phyloP scores from a whole-genome alignment of 768 basidiomycete species.

The Phlegmacium glaucopus region DNA sequence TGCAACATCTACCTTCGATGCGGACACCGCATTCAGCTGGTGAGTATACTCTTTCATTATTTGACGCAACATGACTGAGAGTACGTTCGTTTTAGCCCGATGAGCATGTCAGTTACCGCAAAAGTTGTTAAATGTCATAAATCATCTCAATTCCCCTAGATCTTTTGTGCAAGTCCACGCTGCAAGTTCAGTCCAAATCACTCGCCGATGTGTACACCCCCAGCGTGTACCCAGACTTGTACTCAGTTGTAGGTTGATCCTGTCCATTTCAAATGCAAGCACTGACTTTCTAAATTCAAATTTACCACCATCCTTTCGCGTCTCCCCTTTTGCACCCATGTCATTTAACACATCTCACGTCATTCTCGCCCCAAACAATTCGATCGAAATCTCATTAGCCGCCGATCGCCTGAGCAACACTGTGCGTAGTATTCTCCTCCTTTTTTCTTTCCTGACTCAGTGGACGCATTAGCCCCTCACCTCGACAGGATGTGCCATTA shows the following conservation, averaged over 20 bases:
- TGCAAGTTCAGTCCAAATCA: conserved; percentile 59
- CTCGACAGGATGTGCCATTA: neutral
- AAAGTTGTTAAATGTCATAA: conserved; percentile 15
- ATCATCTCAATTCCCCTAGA: conserved; percentile 26
- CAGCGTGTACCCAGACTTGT: conserved; percentile 37
- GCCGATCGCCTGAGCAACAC: conserved; percentile 21
- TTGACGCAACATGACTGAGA: neutral
- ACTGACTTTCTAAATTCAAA: neutral
- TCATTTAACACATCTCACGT: too few relatives aligned
- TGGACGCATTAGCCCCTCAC: neutral
- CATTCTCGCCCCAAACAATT: neutral
- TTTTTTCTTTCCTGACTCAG: too few relatives aligned
- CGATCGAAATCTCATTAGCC: conserved; percentile 10
- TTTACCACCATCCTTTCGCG: too few relatives aligned
- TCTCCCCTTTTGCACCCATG: neutral
- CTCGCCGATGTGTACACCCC: conserved; percentile 37
- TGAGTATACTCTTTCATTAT: conserved; percentile 21
- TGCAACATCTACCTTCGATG: conserved; percentile 45
- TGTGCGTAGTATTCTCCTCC: conserved; percentile 17
- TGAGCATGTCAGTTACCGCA: conserved; percentile 19
- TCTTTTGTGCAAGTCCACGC: conserved; percentile 38
- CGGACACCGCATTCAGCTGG: conserved; percentile 37
- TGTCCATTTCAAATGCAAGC: neutral
- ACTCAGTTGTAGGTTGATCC: conserved; percentile 17
- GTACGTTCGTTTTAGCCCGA: conserved; percentile 21